Percentiles rank a stretch among this genome's conserved stretches.
phyloP scores from a whole-genome alignment of 73 alveolate species.

The Blepharisma stoltei region DNA sequence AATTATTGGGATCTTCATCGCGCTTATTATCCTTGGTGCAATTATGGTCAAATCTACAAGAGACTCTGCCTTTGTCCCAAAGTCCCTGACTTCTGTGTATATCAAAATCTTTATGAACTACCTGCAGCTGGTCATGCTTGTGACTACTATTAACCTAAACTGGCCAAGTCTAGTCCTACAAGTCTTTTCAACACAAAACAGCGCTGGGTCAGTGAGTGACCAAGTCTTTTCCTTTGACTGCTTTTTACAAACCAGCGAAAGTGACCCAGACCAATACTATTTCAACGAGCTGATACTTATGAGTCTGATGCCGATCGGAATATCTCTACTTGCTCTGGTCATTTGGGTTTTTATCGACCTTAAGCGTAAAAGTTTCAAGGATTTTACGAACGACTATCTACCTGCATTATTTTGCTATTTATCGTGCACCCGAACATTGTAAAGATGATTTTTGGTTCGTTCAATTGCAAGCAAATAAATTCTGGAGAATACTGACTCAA shows the following conservation, averaged over 20 bases:
- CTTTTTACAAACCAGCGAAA: not conserved
- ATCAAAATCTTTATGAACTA: constrained; percentile 52
- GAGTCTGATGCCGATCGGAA: constrained; percentile 36
- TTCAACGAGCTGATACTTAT: constrained; percentile 32
- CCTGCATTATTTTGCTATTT: constrained; percentile 51
- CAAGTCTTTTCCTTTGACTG: constrained; percentile 27
- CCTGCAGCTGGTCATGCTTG: constrained; percentile 36
- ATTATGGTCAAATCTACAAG: constrained; percentile 37
- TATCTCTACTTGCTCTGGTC: not conserved
- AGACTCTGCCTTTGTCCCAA: constrained; percentile 39
- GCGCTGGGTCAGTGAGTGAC: not conserved
- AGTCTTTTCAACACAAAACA: not conserved
- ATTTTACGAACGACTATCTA: constrained; percentile 29
- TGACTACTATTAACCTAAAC: constrained; percentile 37
- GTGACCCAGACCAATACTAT: constrained; percentile 28
- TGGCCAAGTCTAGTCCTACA: constrained; percentile 53
- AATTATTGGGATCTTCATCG: constrained; percentile 37
- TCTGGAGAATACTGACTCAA: constrained; percentile 40
- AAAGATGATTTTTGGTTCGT: constrained; percentile 43
- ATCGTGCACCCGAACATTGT: constrained; percentile 58
- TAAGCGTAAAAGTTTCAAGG: not conserved
- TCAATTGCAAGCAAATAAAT: constrained; percentile 49
- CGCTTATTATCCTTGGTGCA: constrained; percentile 13
- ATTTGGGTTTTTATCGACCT: constrained; percentile 35
- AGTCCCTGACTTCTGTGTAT: constrained; percentile 37